Evolutionary conservation across 352 stramenopile species (phyloP), one percentile per base, ranked within the genome.

Genomic region (Halophytophthora batemanensis): DNA sequence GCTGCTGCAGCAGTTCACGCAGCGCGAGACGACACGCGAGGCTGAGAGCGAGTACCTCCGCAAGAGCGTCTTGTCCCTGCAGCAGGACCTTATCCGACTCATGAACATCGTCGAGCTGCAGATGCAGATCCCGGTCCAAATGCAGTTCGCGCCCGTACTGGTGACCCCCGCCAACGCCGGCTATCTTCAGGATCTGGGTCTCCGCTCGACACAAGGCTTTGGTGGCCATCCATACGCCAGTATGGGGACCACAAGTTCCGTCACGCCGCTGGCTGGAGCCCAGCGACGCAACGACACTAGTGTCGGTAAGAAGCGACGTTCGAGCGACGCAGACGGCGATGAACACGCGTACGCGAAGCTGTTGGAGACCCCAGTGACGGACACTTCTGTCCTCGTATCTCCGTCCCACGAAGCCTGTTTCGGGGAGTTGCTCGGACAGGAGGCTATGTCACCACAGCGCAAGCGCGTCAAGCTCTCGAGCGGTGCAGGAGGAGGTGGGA

Each of bases 61-160:
- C 33, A 74, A 63, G 53, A 86, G 76, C 40, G 77, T 90, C 15
- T 35, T 90, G 31, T 77, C 78, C 7, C 60, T 90, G 6, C 78
- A 90, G 48, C 78, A 87, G 33, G 78, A 90, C 28, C 63, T 90
- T 2, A 77, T 90, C 33, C 74, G 78, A 12, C 59, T 90, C 23
- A 86, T 90, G 78, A 74, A 79, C 48, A 87, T 87, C 28, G 70
- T 90, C 5, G 76, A 90, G 59, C 69, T 87, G 45, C 78, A 90
- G 57, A 87, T 90, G 72, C 77, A 86, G 46, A 68, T 89, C 56
- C 75, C 77, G 11, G 46, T 76, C 28, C 50, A 50, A 29, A 41
- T 50, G 50, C 60, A 60, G 8, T 47, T 22, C 41, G 41, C 5
- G 17, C 22, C 41, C 25, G 35, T 47, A 23, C 25, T 31, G 4